Percentiles rank a stretch among this genome's conserved stretches.
These are phyloP conservation scores for Xylaria castorea DNA, from an alignment of 495 filamentous ascomycete species.

Conservation along the genomic window DNA sequence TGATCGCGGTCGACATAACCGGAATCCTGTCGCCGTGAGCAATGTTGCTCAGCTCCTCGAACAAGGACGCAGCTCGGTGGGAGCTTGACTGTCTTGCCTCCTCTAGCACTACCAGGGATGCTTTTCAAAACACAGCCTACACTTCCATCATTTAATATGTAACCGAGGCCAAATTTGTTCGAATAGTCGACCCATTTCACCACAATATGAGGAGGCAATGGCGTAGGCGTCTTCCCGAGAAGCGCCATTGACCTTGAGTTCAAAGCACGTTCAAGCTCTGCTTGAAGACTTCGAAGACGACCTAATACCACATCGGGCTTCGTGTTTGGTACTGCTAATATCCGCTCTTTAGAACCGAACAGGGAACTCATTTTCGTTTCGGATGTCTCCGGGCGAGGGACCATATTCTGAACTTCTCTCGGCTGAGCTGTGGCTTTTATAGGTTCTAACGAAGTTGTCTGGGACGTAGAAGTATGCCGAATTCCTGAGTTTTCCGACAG, in stretches of 20 bases:
- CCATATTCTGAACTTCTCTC: background rate
- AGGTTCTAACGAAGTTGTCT: background rate
- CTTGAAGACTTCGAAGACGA: conserved; percentile 55
- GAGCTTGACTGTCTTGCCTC: conserved; percentile 55
- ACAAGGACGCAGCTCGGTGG: conserved; percentile 73
- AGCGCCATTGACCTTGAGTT: conserved; percentile 61
- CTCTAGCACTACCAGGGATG: conserved; percentile 53
- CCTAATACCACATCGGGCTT: conserved; percentile 60
- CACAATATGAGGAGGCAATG: conserved; percentile 62
- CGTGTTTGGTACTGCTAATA: conserved; percentile 54
- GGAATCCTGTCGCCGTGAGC: conserved; percentile 60
- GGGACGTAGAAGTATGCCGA: background rate
- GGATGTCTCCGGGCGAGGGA: background rate
- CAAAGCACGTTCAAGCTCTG: conserved; percentile 62
- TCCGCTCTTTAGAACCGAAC: conserved; percentile 58
- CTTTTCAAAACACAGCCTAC: conserved; percentile 79
- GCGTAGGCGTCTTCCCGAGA: conserved; percentile 47
- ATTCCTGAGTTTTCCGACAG: conserved; percentile 3
- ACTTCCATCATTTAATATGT: conserved; percentile 83
- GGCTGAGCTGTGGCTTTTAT: background rate
- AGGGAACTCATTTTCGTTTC: conserved; percentile 41
- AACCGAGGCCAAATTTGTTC: conserved; percentile 86
- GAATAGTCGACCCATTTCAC: conserved; percentile 97
- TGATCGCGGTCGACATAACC: conserved; percentile 66
- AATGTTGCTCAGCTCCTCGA: conserved; percentile 66